Evolutionary conservation across 345 rosid species (phyloP).

Genomic region (Lumnitzera littorea): DNA sequence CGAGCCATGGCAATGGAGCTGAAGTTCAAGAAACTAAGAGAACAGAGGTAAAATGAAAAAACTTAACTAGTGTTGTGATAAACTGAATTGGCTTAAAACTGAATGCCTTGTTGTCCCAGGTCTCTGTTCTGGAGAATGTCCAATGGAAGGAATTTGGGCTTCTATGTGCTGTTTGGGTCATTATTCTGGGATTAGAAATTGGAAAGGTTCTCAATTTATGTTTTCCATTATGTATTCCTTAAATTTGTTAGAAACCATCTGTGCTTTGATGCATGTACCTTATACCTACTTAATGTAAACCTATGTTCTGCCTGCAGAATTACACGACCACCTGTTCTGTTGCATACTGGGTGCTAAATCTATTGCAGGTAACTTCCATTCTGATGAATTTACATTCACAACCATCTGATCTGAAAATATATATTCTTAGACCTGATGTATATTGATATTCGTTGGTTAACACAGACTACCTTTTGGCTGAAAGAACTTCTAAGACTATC

Average conservation of each 20-base stretch:
- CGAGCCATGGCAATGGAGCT: conserved; percentile 4
- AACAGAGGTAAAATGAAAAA: conserved; percentile 16
- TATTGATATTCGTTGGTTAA: not conserved
- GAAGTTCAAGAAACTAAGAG: conserved; percentile 9
- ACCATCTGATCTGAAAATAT: not conserved
- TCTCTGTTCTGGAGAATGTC: conserved; percentile 28
- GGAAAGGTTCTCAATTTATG: conserved; percentile 16
- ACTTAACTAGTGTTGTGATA: not conserved
- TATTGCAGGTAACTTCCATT: conserved; percentile 22
- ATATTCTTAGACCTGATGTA: too few relatives aligned
- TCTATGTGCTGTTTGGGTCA: conserved; percentile 21
- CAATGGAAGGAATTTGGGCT: conserved; percentile 31
- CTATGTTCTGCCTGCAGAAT: conserved; percentile 17
- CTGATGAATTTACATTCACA: not conserved
- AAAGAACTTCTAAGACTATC: too few relatives aligned
- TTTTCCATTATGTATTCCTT: too few relatives aligned
- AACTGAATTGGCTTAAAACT: not conserved
- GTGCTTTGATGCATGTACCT: too few relatives aligned
- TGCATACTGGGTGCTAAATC: conserved; percentile 28
- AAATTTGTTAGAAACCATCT: too few relatives aligned
- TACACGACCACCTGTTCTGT: conserved; percentile 30
- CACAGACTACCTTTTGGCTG: not conserved
- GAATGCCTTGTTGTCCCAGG: conserved; percentile 14
- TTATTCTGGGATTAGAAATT: conserved; percentile 27
- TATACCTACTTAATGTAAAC: not conserved